Evolutionary conservation across 2,329 filamentous ascomycete species (phyloP), one percentile per base, ranked within the genome.

Genomic region (Paramyrothecium roridum): DNA sequence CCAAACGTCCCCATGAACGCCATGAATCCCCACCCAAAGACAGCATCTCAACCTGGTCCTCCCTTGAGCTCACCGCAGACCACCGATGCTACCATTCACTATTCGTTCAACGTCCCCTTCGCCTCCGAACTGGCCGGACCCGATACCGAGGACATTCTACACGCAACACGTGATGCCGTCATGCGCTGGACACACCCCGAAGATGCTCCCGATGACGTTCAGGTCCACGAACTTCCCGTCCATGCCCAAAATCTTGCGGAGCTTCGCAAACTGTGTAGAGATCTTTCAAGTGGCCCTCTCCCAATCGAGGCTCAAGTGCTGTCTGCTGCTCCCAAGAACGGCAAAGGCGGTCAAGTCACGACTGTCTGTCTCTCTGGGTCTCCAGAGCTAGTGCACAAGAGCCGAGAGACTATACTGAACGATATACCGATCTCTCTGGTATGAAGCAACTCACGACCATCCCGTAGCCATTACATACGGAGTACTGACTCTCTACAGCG

Each of bases 31-130:
- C 83, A 85, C 60, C 77, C 80, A 64, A 85, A 87, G 71, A 77
- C 80, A 59, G 72, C 76, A 59, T 70, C 78, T 55, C 77, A 78
- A 56, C 74, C 80, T 52, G 76, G 78, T 57, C 76, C 83, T 56
- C 79, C 84, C 60, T 77, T 85, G 69, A 80, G 86, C 65, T 86
- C 89, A 62, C 85, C 88, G 56, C 86, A 88, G 61, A 80, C 87
- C 59, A 82, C 88, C 68, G 89, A 93, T 70, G 81, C 87, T 52
- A 86, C 86, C 62, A 90, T 98, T 73, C 91, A 96, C 74, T 88
- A 96, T 72, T 93, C 91, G 61, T 98, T 99, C 86, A 98, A 97
- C 71, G 89, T 99, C 50, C 95, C 95, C 58, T 97, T 98, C 76
- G 88, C 92, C 64, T 96, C 91, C 61, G 93, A 93, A 67, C 86